Conservation (phyloP, 2,329 filamentous ascomycete genomes). For the Thielaviopsis punctulata region DNA sequence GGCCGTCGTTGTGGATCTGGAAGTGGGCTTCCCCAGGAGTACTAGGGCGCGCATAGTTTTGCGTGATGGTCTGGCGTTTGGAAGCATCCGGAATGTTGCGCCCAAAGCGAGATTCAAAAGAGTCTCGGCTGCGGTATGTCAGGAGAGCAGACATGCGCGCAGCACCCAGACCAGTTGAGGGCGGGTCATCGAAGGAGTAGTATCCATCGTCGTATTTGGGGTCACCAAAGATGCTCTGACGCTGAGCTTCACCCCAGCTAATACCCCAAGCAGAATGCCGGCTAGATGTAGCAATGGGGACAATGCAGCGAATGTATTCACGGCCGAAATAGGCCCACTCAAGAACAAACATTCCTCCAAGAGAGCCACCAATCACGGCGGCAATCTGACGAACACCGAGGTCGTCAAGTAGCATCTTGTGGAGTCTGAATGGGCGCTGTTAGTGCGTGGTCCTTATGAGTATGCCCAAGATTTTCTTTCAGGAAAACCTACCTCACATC, state of each 20-base stretch:
- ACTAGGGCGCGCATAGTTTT: slow-evolving; percentile 40
- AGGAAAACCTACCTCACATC: slow-evolving; percentile 61
- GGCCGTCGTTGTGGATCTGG: slow-evolving; percentile 69
- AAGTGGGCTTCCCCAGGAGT: slow-evolving; percentile 58
- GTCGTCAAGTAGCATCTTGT: slow-evolving; percentile 65
- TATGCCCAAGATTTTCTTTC: not conserved
- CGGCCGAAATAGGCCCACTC: slow-evolving; percentile 86
- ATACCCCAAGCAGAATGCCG: slow-evolving; percentile 80
- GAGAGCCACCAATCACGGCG: slow-evolving; percentile 65
- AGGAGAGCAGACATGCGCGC: slow-evolving; percentile 93
- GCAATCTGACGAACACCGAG: slow-evolving; percentile 64
- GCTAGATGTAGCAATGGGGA: slow-evolving; percentile 72
- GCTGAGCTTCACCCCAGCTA: slow-evolving; percentile 76
- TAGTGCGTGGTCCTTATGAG: too few relatives aligned
- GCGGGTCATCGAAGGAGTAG: slow-evolving; percentile 75
- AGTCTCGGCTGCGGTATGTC: slow-evolving; percentile 91
- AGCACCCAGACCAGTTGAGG: slow-evolving; percentile 70
- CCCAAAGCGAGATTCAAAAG: slow-evolving; percentile 89
- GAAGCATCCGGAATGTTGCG: slow-evolving; percentile 79
- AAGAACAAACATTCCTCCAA: slow-evolving; percentile 80
- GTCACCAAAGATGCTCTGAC: slow-evolving; percentile 91
- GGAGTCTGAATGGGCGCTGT: slow-evolving; percentile 34
- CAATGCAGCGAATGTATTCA: slow-evolving; percentile 63
- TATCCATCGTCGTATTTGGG: slow-evolving; percentile 98
- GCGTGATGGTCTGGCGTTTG: slow-evolving; percentile 59